A percentile compares a stretch with the other conserved stretches of the same genome.
These are phyloP conservation scores for Magnolia kwangsiensis DNA, from an alignment of 164 flowering plant genomes.

Conservation along the genomic window DNA sequence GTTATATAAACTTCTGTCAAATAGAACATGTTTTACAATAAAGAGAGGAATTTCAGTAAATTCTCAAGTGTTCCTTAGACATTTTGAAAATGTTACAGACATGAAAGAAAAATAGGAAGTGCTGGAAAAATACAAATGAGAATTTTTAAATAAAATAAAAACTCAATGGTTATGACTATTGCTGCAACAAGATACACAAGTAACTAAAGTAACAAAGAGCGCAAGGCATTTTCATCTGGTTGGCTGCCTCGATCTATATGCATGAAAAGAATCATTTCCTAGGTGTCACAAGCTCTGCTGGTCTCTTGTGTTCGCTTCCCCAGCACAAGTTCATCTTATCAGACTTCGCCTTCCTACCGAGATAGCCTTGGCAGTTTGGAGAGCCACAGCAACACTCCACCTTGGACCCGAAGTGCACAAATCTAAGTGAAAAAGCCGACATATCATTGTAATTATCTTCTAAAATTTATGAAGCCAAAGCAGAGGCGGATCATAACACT, in stretches of 20 bases:
- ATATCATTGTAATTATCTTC: neutral
- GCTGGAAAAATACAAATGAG: neutral
- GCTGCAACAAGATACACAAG: neutral
- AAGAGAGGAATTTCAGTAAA: neutral
- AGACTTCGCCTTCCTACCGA: conserved; percentile 65
- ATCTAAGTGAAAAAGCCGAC: conserved; percentile 33
- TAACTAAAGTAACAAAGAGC: neutral
- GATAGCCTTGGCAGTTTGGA: conserved; percentile 70
- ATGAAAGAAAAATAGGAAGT: neutral
- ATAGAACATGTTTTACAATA: neutral
- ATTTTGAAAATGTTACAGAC: neutral
- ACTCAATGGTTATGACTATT: neutral
- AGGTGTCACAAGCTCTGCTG: neutral
- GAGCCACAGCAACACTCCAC: conserved; percentile 82
- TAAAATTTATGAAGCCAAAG: neutral
- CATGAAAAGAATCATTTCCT: neutral
- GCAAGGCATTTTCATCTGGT: neutral
- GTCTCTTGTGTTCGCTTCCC: conserved; percentile 59
- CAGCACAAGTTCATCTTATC: conserved; percentile 34
- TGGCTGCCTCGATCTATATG: neutral
- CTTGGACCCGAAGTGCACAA: conserved; percentile 79
- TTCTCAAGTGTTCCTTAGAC: neutral
- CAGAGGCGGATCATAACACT: neutral
- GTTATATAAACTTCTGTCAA: too few species aligned
- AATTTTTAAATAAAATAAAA: neutral